Conservation (phyloP, 257 asterid species). For the Solanum chiquidenum region DNA sequence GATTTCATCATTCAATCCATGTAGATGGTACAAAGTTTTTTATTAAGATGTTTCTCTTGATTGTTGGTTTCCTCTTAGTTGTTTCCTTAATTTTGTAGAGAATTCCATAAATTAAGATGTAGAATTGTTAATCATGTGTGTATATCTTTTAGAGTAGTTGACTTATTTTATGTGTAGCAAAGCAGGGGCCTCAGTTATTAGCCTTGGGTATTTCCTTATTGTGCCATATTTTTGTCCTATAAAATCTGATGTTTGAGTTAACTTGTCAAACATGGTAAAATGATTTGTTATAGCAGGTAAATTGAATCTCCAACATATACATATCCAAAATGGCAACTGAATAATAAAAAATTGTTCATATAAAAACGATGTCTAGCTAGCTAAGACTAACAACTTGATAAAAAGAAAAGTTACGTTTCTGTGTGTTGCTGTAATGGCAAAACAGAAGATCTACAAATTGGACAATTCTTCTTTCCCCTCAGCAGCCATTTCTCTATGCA, state of each 20-base stretch:
- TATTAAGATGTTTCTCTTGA: conserved; percentile 35
- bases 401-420: too few species aligned
- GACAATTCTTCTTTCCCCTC: neutral
- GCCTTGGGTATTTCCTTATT: neutral
- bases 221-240: neutral
- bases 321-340: neutral
- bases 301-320: neutral
- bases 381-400: neutral
- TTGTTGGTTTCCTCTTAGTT: conserved; percentile 33
- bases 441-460: neutral
- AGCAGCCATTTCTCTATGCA: neutral
- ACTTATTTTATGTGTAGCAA: conserved; percentile 12
- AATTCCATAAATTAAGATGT: neutral
- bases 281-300: neutral
- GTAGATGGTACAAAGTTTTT: conserved; percentile 44
- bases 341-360: neutral
- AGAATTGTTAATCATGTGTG: conserved; percentile 9
- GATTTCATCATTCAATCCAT: conserved; percentile 44
- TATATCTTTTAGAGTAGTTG: conserved; percentile 21
- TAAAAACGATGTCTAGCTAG: neutral
- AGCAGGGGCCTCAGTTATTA: neutral
- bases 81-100: conserved; percentile 26
- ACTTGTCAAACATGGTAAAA: neutral
- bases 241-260: neutral
- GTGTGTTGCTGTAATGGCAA: too few species aligned